Evolutionary conservation across 1,284 basidiomycete genomes (phyloP), one percentile per base, ranked within the genome.

Genomic region (Inonotus hispidus): DNA sequence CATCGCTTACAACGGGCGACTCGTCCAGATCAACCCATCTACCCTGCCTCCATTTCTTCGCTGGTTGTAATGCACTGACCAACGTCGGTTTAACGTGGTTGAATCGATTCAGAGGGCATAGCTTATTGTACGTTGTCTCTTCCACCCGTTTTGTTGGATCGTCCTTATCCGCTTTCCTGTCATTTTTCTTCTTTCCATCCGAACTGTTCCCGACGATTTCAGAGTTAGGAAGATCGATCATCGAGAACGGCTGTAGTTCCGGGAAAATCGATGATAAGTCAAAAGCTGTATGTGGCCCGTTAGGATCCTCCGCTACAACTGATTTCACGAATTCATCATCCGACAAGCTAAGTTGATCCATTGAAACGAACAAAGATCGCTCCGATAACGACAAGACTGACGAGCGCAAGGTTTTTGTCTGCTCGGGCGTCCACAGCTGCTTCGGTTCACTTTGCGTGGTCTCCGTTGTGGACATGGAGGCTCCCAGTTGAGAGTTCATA

Each of bases 81-180:
- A 92, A 74, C 1, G 85, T 88, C 3, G 87, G 86, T 68, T 86
- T 88, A 32, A 74, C 73, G 55, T 78, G 70, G 85, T 89, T 90
- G 71, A 88, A 90, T 61, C 77, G 76, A 50, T 80, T 82, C 39
- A 82, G 74, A n/a, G 85, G 83, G 50, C 79, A 80, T 32, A 91
- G 73, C 68, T 84, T 90, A 23, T 80, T 82, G 66, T 83, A 83
- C 7, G 81, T 81, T n/a, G 81, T 79, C 54, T 88, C 87, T 62
- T 91, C 88, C 0, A 76, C 67, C 41, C 89, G 78, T 69, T 80
- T 87, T 66, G 79, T 83, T n/a, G 84, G 82, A 67, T 89, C 88
- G 63, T 90, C 86, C 64, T 75, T 82, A 63, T 89, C 87, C 1
- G 75, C 76, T 64, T 77, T 78, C 68, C 80, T 82, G 35, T 84